These are phyloP conservation scores for Aschersonia sp. DNA, from an alignment of 2,329 filamentous ascomycete species.

Conservation along the genomic window DNA sequence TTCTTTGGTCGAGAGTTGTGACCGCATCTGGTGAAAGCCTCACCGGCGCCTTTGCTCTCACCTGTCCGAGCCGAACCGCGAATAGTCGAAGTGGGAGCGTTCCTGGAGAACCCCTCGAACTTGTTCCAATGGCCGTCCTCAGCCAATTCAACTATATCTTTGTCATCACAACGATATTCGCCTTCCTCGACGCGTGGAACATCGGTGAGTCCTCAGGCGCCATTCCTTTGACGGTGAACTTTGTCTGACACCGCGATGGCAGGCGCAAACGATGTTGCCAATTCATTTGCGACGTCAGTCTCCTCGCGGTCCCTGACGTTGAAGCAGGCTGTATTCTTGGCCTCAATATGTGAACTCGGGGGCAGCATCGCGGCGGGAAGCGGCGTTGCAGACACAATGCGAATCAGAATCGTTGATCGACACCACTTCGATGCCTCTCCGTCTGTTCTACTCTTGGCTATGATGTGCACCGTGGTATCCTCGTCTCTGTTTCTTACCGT, in stretches of 20 bases:
- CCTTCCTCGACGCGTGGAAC: slow-evolving; percentile 44
- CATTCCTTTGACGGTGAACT: neutral
- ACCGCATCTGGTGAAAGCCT: no score
- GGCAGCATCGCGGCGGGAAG: slow-evolving; percentile 24
- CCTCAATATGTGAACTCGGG: slow-evolving; percentile 26
- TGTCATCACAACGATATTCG: slow-evolving; percentile 39
- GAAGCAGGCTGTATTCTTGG: slow-evolving; percentile 29
- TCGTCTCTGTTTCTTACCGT: slow-evolving; percentile 37
- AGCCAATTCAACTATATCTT: slow-evolving; percentile 41
- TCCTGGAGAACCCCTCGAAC: neutral
- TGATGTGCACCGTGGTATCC: slow-evolving; percentile 38
- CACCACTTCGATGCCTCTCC: slow-evolving; percentile 27
- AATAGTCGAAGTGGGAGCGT: no score
- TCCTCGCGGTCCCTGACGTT: slow-evolving; percentile 30
- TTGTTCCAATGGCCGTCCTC: slow-evolving; percentile 18
- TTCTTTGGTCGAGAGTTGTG: no score
- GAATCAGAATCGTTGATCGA: slow-evolving; percentile 29
- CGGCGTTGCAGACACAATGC: slow-evolving; percentile 28
- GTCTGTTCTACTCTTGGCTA: slow-evolving; percentile 33
- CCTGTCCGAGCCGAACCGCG: no score
- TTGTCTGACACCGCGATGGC: neutral
- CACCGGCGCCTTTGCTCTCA: no score
- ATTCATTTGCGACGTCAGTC: slow-evolving; percentile 31
- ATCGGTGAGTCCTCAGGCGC: slow-evolving; percentile 25
- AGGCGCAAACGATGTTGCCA: slow-evolving; percentile 36